Conservation (phyloP, 2,329 filamentous ascomycete species). For the Colletotrichum agaves region DNA sequence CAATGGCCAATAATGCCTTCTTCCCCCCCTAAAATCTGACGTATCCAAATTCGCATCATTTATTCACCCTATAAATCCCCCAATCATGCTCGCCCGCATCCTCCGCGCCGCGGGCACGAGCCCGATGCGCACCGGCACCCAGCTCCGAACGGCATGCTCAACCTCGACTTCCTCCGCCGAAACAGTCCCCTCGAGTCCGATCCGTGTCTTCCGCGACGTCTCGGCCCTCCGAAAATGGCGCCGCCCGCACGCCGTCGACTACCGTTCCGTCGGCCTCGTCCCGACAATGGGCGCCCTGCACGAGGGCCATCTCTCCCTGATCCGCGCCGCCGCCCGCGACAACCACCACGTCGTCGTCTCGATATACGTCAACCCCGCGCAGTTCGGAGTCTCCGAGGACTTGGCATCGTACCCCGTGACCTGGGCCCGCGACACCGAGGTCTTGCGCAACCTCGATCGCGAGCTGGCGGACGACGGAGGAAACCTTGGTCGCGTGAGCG, state of each 20-base stretch:
- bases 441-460: conserved; percentile 74
- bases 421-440: conserved; percentile 80
- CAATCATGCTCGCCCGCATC: conserved; percentile 35
- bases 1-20: conserved; percentile 44
- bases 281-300: conserved; percentile 99
- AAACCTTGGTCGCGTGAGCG: conserved; percentile 76
- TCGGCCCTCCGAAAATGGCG: conserved; percentile 77
- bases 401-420: conserved; percentile 89
- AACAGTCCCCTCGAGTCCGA: conserved; percentile 66
- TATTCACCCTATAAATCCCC: not conserved
- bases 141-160: conserved; percentile 39
- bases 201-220: conserved; percentile 82
- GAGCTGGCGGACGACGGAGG: conserved; percentile 73
- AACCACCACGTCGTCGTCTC: conserved; percentile 90
- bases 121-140: conserved; percentile 8
- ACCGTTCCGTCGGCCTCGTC: conserved; percentile 84
- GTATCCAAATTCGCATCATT: not conserved
- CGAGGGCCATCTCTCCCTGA: conserved; percentile 85
- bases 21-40: conserved; percentile 25
- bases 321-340: conserved; percentile 84
- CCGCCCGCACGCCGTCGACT: conserved; percentile 70
- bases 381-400: conserved; percentile 92
- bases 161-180: conserved; percentile 47
- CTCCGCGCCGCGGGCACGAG: conserved; percentile 34
- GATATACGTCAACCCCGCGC: conserved; percentile 96